Percentiles rank a stretch among this genome's conserved stretches.
phyloP scores from a whole-genome alignment of 495 filamentous ascomycete species.

The Geopyxis carbonaria region DNA sequence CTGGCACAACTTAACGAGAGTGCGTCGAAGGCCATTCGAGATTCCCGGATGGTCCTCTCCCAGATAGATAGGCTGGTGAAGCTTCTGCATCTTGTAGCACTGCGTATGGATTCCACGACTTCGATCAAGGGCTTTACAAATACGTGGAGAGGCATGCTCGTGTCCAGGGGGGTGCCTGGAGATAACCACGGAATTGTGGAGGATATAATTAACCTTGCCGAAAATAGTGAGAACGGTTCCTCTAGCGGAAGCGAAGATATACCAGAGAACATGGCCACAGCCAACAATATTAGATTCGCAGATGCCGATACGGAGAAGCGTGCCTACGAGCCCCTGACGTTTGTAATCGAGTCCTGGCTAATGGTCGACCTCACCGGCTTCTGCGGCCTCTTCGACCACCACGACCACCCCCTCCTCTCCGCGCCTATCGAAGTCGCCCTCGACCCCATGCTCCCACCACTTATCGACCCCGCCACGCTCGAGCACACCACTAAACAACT shows the following conservation, averaged over 20 bases:
- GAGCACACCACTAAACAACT: background rate
- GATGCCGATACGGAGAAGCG: background rate
- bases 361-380: slow-evolving; percentile 5
- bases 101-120: background rate
- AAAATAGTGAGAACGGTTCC: background rate
- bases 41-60: background rate
- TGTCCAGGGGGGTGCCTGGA: too few relatives aligned
- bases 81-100: background rate
- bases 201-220: background rate
- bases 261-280: background rate
- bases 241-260: background rate
- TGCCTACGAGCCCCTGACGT: slow-evolving; percentile 3
- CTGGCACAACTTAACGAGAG: slow-evolving; percentile 4
- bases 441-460: background rate
- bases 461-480: background rate
- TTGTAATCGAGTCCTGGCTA: slow-evolving; percentile 5
- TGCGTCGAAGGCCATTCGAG: slow-evolving; percentile 1
- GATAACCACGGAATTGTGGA: too few relatives aligned
- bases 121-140: slow-evolving; percentile 3
- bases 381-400: background rate
- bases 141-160: too few relatives aligned
- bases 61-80: slow-evolving; percentile 1
- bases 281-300: background rate
- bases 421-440: background rate
- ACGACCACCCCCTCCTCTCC: slow-evolving; percentile 1